phyloP scores from a whole-genome alignment of 139 green algal genomes.

The Auxenochlorella pyrenoidosa region DNA sequence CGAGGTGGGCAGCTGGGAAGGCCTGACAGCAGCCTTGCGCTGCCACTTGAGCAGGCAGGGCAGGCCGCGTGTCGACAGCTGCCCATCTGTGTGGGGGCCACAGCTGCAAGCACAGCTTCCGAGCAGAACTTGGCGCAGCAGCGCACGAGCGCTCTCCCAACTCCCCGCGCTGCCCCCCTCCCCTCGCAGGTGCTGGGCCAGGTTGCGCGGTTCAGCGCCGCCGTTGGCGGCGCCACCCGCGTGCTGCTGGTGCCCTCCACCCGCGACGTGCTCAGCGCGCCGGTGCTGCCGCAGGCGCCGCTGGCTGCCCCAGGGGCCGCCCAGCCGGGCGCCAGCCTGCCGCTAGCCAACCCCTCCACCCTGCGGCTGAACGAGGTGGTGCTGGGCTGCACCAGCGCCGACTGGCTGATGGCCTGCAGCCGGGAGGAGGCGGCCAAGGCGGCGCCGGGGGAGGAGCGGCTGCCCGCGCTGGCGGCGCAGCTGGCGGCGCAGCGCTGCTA shows the following conservation, averaged over 20 bases:
- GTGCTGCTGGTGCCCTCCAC: constrained; percentile 84
- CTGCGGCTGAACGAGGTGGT: constrained; percentile 44
- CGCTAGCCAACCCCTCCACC: constrained; percentile 66
- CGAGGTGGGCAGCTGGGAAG: background rate
- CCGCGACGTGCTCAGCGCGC: constrained; percentile 74
- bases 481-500: constrained; percentile 84
- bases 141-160: too few relatives aligned
- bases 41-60: too few relatives aligned
- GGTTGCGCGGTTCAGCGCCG: constrained; percentile 36
- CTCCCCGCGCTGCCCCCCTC: background rate
- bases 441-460: constrained; percentile 62
- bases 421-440: constrained; percentile 54
- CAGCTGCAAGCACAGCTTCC: too few relatives aligned
- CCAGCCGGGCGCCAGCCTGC: background rate
- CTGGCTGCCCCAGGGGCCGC: constrained; percentile 32
- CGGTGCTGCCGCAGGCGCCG: constrained; percentile 82
- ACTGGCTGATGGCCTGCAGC: constrained; percentile 62
- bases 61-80: background rate
- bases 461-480: constrained; percentile 79
- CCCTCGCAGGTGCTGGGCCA: constrained; percentile 49
- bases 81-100: constrained; percentile 4
- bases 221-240: constrained; percentile 14
- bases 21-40: too few relatives aligned
- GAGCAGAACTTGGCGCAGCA: too few relatives aligned
- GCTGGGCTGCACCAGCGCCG: constrained; percentile 51